Evolutionary conservation across 2,329 filamentous ascomycete species (phyloP).

Genomic region (Byssochlamys sp.): DNA sequence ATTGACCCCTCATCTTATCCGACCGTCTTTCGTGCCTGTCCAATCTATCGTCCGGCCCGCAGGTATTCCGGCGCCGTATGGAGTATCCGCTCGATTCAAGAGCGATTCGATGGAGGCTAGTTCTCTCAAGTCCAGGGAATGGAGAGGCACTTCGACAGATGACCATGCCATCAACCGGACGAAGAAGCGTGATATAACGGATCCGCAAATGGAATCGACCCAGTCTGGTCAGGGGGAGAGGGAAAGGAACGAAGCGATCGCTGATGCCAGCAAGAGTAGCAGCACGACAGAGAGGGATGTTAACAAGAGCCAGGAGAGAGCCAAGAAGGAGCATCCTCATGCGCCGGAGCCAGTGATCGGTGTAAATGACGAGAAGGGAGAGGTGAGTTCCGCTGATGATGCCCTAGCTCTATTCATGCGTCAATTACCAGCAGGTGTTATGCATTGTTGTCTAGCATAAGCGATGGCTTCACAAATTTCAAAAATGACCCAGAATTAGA

Average conservation of each 20-base stretch:
- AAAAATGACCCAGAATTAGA: neutral
- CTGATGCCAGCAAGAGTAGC: slow-evolving; percentile 30
- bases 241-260: slow-evolving; percentile 16
- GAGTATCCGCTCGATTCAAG: slow-evolving; percentile 10
- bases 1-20: slow-evolving; percentile 9
- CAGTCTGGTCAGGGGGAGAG: slow-evolving; percentile 24
- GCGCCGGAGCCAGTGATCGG: slow-evolving; percentile 44
- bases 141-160: slow-evolving; percentile 24
- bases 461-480: neutral
- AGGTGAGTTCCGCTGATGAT: slow-evolving; percentile 23
- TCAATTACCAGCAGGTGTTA: neutral
- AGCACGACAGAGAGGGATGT: slow-evolving; percentile 34
- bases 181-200: slow-evolving; percentile 22
- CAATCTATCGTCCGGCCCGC: slow-evolving; percentile 10
- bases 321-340: slow-evolving; percentile 41
- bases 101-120: slow-evolving; percentile 6
- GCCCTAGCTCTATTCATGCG: no score
- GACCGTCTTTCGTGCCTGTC: slow-evolving; percentile 9
- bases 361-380: slow-evolving; percentile 45
- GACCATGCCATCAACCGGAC: slow-evolving; percentile 25
- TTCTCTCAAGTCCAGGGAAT: slow-evolving; percentile 13
- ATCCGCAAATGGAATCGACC: slow-evolving; percentile 22
- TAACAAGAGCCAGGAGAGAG: slow-evolving; percentile 26
- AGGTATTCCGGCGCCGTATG: slow-evolving; percentile 5
- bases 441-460: neutral